Conservation (phyloP, 805 yeast species). For the Isabelozyma pseudorhagii region DNA sequence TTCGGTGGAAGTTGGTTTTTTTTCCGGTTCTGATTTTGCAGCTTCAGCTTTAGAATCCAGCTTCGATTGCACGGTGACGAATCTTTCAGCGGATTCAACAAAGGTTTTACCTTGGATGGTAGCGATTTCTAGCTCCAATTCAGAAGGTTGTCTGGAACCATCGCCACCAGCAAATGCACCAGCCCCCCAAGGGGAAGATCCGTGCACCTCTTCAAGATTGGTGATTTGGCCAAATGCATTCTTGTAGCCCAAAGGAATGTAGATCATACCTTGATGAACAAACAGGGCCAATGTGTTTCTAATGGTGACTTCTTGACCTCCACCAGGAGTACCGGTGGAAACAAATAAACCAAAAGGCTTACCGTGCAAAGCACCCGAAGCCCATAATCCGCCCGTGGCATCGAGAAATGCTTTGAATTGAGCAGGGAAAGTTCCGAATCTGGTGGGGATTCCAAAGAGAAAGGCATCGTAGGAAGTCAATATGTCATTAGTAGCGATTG, state of each 20-base stretch:
- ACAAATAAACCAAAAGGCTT: conserved; percentile 73
- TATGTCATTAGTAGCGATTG: conserved; percentile 55
- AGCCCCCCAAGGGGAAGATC: conserved; percentile 87
- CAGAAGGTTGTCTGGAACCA: conserved; percentile 68
- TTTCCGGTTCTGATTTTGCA: neutral
- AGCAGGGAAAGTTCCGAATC: conserved; percentile 73
- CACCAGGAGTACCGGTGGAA: conserved; percentile 70
- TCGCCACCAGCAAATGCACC: conserved; percentile 74
- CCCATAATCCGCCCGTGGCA: conserved; percentile 75
- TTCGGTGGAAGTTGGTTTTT: neutral
- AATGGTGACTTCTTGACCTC: conserved; percentile 76
- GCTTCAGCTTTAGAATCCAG: neutral
- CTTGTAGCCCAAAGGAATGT: conserved; percentile 73
- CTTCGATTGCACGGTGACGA: conserved; percentile 3
- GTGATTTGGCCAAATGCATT: conserved; percentile 53
- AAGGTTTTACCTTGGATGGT: conserved; percentile 65
- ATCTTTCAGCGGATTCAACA: conserved; percentile 16
- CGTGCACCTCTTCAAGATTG: conserved; percentile 65
- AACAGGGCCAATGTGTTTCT: conserved; percentile 55
- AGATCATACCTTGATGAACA: conserved; percentile 75
- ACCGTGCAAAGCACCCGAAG: conserved; percentile 62
- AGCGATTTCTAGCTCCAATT: conserved; percentile 64
- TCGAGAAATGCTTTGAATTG: conserved; percentile 80
- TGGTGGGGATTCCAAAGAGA: conserved; percentile 76
- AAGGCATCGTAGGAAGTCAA: conserved; percentile 67